Evolutionary conservation across 1,284 basidiomycete species (phyloP), one percentile per base, ranked within the genome.

Genomic region (Rhodotorula sp.): DNA sequence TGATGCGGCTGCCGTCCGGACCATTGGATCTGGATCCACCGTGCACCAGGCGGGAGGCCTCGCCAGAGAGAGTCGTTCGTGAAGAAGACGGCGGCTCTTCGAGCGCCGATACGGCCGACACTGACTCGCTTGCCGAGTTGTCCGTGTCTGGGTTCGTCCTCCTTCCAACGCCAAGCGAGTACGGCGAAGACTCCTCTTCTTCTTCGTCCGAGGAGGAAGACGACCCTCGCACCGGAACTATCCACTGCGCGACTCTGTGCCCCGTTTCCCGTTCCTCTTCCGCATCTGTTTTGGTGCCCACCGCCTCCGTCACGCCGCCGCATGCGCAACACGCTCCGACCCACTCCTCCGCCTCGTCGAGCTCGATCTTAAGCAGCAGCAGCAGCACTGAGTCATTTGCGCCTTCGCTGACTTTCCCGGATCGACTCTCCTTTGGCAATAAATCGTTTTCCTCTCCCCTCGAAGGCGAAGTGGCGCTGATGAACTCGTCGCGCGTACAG

Each of bases 231-330:
- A 65, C 69, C 3, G 68, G 64, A 21, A 72, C 63, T 12, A 56
- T 75, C 34, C 69, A 69, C 18, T 75, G 74, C 43, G 74, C 74
- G 14, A 69, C 71, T 0, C 56, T 75, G 3, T 66, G 64, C 5
- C 73, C 73, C 3, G 26, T 75, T 57, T n/a, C 38, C 1, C 55
- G 64, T 18, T 23, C 47, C 45, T 67, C 66, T 16, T 50, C 60
- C 31, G 19, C 38, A 12, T 57, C 52, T 0, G 19, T 55, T 26
- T 14, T n/a, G 45, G 31, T 16, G n/a, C 23, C 57, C 31, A 15
- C 48, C 31, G 12, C 19, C 50, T 0, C 58, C 26, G 12, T 12
- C 7, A 43, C 38, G 45, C 26, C 15, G 3, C 56, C 64, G 8
- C 59, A 60, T 1, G 55, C 59, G 15, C 45, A 58, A 2, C 67